A percentile compares a stretch with the other conserved stretches of the same genome.
These are phyloP conservation scores for Leptographium flavum DNA, from an alignment of 2,329 filamentous ascomycete genomes.

Conservation along the genomic window DNA sequence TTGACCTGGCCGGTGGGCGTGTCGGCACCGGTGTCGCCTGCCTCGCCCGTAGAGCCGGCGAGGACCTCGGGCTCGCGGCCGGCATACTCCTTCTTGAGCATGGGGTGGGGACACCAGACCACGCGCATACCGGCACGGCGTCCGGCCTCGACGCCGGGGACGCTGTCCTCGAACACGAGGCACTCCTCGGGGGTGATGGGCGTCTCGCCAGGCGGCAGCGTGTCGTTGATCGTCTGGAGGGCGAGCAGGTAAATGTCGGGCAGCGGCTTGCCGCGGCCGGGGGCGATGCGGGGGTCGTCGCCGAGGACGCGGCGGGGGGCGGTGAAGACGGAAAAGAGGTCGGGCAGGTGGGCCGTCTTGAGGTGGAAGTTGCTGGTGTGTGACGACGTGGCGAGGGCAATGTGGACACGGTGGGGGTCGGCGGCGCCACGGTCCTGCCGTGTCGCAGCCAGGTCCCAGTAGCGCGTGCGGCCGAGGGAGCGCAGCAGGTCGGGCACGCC, in stretches of 20 bases:
- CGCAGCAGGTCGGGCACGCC: constrained; percentile 58
- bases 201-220: constrained; percentile 45
- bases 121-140: constrained; percentile 89
- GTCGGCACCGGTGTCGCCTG: constrained; percentile 32
- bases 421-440: constrained; percentile 6
- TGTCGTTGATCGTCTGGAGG: constrained; percentile 68
- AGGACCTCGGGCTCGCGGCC: constrained; percentile 70
- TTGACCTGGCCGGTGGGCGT: constrained; percentile 41
- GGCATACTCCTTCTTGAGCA: constrained; percentile 58
- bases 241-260: constrained; percentile 92
- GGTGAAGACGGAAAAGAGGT: constrained; percentile 53
- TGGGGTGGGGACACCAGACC: constrained; percentile 79
- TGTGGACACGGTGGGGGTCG: constrained; percentile 38
- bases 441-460: constrained; percentile 24
- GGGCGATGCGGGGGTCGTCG: constrained; percentile 64
- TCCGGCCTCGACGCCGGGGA: constrained; percentile 83
- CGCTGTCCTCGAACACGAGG: constrained; percentile 90
- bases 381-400: constrained; percentile 77
- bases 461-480: constrained; percentile 38
- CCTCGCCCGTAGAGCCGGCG: constrained; percentile 65
- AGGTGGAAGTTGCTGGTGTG: constrained; percentile 57
- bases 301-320: constrained; percentile 62
- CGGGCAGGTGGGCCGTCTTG: constrained; percentile 52
- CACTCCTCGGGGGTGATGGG: constrained; percentile 72
- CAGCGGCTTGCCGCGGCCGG: constrained; percentile 80